Evolutionary conservation across 1,139 yeast species (phyloP).

Genomic region (Sugiyamaella japonica): DNA sequence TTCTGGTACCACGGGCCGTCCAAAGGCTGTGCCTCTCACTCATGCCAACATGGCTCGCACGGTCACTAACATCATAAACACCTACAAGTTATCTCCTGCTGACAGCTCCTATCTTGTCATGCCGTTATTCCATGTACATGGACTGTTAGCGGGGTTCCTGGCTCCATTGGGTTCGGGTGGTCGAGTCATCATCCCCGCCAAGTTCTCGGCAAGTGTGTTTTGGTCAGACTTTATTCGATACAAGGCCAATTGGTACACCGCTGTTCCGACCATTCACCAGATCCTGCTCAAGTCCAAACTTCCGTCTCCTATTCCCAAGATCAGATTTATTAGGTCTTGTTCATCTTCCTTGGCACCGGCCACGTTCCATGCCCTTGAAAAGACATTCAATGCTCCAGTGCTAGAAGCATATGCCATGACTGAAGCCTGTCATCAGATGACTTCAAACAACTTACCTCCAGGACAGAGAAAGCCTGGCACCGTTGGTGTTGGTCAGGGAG

Average conservation of each 20-base stretch:
- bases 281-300: constrained; percentile 53
- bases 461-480: constrained; percentile 65
- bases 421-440: constrained; percentile 71
- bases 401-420: constrained; percentile 79
- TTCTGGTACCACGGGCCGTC: constrained; percentile 70
- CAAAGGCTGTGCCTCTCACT: constrained; percentile 68
- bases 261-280: constrained; percentile 72
- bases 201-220: constrained; percentile 58
- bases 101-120: constrained; percentile 63
- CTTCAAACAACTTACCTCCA: constrained; percentile 65
- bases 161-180: constrained; percentile 64
- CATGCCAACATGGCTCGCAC: constrained; percentile 61
- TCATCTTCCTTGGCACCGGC: constrained; percentile 67
- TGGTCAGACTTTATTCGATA: constrained; percentile 55
- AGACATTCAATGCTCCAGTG: constrained; percentile 60
- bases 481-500: constrained; percentile 71
- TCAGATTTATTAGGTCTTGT: constrained; percentile 67
- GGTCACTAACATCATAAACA: constrained; percentile 54
- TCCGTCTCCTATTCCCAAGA: constrained; percentile 51
- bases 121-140: constrained; percentile 77
- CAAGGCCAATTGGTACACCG: constrained; percentile 66
- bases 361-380: constrained; percentile 56
- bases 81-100: constrained; percentile 49
- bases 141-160: constrained; percentile 60
- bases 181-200: constrained; percentile 55